These are phyloP conservation scores for Apium graveolens DNA, from an alignment of 129 eudicot genomes.

Conservation along the genomic window DNA sequence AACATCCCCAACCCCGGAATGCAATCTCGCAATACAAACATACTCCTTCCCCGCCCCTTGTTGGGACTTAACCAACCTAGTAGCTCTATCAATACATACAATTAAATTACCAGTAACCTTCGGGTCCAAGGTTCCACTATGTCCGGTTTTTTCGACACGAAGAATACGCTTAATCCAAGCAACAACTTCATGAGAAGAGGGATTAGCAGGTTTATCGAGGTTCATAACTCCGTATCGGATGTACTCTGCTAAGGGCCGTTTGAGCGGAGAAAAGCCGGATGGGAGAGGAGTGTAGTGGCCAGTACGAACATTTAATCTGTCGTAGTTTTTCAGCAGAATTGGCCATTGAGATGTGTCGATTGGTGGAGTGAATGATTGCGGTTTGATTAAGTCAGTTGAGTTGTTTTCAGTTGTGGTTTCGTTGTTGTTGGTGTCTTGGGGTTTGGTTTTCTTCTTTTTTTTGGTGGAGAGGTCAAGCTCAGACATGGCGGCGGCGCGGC, in stretches of 20 bases:
- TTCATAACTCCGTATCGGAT: slow-evolving; percentile 73
- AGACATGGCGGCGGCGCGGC: slow-evolving; percentile 35
- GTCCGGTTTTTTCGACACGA: slow-evolving; percentile 81
- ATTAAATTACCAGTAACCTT: slow-evolving; percentile 81
- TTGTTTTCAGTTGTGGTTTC: not conserved
- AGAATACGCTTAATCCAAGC: slow-evolving; percentile 88
- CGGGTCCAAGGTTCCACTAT: slow-evolving; percentile 77
- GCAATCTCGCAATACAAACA: slow-evolving; percentile 77
- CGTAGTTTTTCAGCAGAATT: slow-evolving; percentile 74
- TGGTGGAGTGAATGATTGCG: slow-evolving; percentile 52
- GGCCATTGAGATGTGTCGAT: slow-evolving; percentile 81
- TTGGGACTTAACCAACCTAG: slow-evolving; percentile 73
- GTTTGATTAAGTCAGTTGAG: slow-evolving; percentile 29
- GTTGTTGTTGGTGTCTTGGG: slow-evolving; percentile 12
- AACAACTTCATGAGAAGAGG: slow-evolving; percentile 84
- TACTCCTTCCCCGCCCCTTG: slow-evolving; percentile 98
- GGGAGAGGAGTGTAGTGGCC: slow-evolving; percentile 97
- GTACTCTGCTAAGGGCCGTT: slow-evolving; percentile 73
- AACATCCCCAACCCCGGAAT: slow-evolving; percentile 67
- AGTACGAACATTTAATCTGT: slow-evolving; percentile 67
- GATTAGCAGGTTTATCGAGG: slow-evolving; percentile 81
- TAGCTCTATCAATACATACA: slow-evolving; percentile 83
- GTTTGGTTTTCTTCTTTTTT: slow-evolving; percentile 55
- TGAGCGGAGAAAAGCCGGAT: slow-evolving; percentile 78
- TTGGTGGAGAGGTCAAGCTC: slow-evolving; percentile 49